Evolutionary conservation across 257 asterid species (phyloP), one percentile per base, ranked within the genome.

Genomic region (Nicotiana tabacum): DNA sequence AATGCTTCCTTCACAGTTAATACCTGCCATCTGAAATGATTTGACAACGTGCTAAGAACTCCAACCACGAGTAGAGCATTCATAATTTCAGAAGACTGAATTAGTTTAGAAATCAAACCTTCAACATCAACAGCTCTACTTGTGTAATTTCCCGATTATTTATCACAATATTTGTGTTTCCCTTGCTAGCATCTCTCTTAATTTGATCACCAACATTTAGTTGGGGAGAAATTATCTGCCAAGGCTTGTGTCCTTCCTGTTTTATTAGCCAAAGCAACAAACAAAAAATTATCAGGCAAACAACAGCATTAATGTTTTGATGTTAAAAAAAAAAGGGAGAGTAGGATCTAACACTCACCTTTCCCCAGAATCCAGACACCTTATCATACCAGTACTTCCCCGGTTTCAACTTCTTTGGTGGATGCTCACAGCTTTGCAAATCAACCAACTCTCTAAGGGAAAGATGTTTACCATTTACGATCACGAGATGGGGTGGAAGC

Each of bases 361-460:
- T 94, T 81, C 99, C 99, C 99, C 99, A 96, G 68, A 88, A 90
- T 80, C 99, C 99, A 15, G 97, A 87, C 16, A 89, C 92, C 85
- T 88, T 93, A 82, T 96, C 99, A 53, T 96, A 96, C 99, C 99
- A 96, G 83, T 94, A 96, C 6, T 57, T 87, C 67, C 98, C 99
- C 4, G 98, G 98, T 85, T 77, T 90, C 66, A 96, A 88, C 86
- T 91, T 96, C 90, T 91, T 94, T 1, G 99, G 99, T 77, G 98
- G 99, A 80, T 90, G 86, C 18, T 69, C 60, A 87, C 98, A 96
- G 87, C 85, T 90, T 74, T 88, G 96, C 88, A 96, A 83, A 60
- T 65, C 65, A 74, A 88, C 82, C 84, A 93, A 82, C 86, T 94
- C 99, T 43, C 87, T 87, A 3, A 88, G 67, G 18, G 95, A 87